Conservation (phyloP, 2,329 filamentous ascomycete genomes). For the Talaromyces sp. region DNA sequence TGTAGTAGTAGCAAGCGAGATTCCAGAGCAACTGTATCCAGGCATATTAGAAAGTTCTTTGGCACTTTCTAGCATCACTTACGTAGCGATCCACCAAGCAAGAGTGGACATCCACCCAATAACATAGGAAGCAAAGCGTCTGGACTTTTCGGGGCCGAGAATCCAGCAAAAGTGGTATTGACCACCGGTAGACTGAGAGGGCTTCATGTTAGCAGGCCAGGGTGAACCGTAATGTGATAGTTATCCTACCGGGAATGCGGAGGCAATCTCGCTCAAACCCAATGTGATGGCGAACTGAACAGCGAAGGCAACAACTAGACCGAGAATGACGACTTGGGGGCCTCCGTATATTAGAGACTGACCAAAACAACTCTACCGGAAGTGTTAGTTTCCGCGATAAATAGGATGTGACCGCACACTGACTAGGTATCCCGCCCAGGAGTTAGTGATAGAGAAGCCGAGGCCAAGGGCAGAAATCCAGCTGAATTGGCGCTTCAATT, state of each 20-base stretch:
- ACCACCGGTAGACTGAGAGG: conserved; percentile 7
- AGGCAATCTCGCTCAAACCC: conserved; percentile 23
- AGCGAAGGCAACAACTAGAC: conserved; percentile 19
- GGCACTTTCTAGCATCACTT: not conserved
- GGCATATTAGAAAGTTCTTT: not conserved
- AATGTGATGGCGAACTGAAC: conserved; percentile 21
- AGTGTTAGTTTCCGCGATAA: not conserved
- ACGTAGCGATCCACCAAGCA: conserved; percentile 17
- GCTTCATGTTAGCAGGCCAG: not conserved
- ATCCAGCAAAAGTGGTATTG: conserved; percentile 25
- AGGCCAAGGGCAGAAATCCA: conserved; percentile 45
- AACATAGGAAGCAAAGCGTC: conserved; percentile 16
- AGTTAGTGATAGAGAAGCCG: conserved; percentile 49
- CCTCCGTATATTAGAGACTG: conserved; percentile 17
- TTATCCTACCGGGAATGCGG: conserved; percentile 20
- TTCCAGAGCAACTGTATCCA: conserved; percentile 13
- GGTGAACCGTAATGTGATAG: not conserved
- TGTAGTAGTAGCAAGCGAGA: conserved; percentile 9
- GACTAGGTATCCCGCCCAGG: conserved; percentile 31
- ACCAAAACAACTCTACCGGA: conserved; percentile 8
- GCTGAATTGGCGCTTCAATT: conserved; percentile 46
- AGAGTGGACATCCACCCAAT: conserved; percentile 20
- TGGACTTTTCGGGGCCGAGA: conserved; percentile 11
- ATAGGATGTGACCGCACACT: not conserved
- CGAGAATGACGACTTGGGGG: conserved; percentile 19